Conservation (phyloP, 2,329 filamentous ascomycete species). For the Ustulina deusta region DNA sequence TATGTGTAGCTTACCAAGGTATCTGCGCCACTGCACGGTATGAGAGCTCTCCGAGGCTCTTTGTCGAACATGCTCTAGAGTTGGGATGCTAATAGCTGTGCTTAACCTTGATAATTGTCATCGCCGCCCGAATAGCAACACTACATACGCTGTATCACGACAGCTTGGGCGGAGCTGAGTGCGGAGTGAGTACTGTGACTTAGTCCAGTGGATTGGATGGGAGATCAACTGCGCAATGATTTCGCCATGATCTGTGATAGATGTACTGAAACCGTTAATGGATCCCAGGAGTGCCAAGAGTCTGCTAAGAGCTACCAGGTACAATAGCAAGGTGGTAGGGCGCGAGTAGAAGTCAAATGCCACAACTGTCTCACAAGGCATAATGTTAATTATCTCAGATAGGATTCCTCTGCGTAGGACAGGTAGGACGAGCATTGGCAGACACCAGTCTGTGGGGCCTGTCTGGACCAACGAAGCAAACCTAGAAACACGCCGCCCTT, state of each 20-base stretch:
- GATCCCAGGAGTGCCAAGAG: background rate
- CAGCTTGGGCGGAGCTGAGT: background rate
- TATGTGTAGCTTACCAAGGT: no score
- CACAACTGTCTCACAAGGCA: slow-evolving; percentile 17
- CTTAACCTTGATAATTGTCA: background rate
- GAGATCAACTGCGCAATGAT: slow-evolving; percentile 5
- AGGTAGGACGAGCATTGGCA: slow-evolving; percentile 1
- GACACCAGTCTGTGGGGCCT: slow-evolving; percentile 1
- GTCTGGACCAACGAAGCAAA: slow-evolving; percentile 16
- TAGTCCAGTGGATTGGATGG: slow-evolving; percentile 1
- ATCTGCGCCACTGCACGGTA: background rate
- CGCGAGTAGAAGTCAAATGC: slow-evolving; percentile 6
- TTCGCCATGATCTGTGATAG: slow-evolving; percentile 16
- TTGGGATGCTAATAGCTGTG: background rate
- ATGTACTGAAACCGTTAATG: slow-evolving; percentile 22
- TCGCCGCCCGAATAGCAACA: background rate
- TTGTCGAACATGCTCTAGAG: background rate
- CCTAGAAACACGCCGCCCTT: background rate
- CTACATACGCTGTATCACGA: background rate
- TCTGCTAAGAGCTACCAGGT: slow-evolving; percentile 3
- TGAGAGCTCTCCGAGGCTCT: background rate
- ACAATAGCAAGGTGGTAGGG: slow-evolving; percentile 11
- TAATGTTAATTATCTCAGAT: slow-evolving; percentile 7
- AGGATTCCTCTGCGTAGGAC: background rate
- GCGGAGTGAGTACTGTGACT: background rate